Evolutionary conservation across 768 basidiomycete species (phyloP), one percentile per base, ranked within the genome.

Genomic region (Xerocomellus intermedius): DNA sequence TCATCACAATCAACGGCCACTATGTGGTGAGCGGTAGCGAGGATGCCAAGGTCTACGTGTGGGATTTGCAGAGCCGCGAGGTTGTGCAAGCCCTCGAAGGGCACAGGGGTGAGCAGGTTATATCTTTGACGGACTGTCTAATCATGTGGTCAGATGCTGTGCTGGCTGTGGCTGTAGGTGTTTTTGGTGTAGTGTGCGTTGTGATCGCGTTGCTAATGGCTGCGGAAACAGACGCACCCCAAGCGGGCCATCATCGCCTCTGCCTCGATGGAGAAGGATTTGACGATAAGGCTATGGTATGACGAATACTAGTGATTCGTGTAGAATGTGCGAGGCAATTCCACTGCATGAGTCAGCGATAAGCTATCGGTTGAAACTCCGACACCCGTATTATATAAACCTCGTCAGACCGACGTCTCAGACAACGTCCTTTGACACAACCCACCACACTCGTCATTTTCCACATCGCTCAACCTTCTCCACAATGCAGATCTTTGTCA

Each of bases 21-120:
- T 91, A 85, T 69, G 80, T 98, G 42, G 81, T 96, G 5, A 84
- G 89, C 45, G 97, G 97, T 2, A 91, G 89, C 52, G 96, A 98
- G 72, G 95, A 97, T 70, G 78, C 81, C 60, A 95, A 90, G 65
- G 75, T 94, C 26, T 89, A 90, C 60, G 76, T 97, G 30, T 97
- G 94, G 92, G 90, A 97, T 67, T 68, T 98, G 48, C 91, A 95
- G 69, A 85, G 82, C 8, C 79, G 92, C 22, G 78, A 89, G 65
- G 74, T 94, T 7, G 72, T 86, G 35, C 93, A 96, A 66, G 70
- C 82, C 13, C 75, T 91, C 13, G 84, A 91, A 58, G 88, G 90
- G 2, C 94, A 95, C 71, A 79, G 86, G 74, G 94, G 91, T 92
- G 38, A 19, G 73, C 60, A 26, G 14, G 19, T 26, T 52, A 30